Evolutionary conservation across 345 rosid species (phyloP), one percentile per base, ranked within the genome.

Genomic region (Anastatica hierochuntica): DNA sequence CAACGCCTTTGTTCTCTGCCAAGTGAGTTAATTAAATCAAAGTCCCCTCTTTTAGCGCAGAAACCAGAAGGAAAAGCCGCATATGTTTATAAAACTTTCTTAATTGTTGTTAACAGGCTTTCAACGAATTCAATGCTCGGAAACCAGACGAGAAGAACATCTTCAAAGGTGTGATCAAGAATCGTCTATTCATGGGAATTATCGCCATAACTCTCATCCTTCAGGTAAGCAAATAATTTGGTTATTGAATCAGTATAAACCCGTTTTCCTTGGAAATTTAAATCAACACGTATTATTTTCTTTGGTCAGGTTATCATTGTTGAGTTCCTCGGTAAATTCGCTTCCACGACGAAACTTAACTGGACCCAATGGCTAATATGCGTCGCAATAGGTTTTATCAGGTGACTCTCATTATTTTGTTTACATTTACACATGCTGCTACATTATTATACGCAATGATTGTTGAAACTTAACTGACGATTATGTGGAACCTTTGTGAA

Each of bases 41-140:
- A n/a, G 16, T 7, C 52, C 36, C 26, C 53, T n/a, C n/a, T n/a
- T n/a, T n/a, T n/a, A n/a, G n/a, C n/a, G n/a, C n/a, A n/a, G 38
- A 26, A 21, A 21, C 24, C 2, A 2, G 24, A 2, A 21, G 24
- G n/a, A 24, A 24, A 4, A 29, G 2, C 27, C 10, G 1, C 29
- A 24, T 17, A 0, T 24, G 20, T 8, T 17, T 1, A 37, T 24
- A 5, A 5, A 2, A 2, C 5, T 21, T 21, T 21, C 5, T 21
- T 21, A 2, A 5, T 21, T 21, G 24, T 1, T 5, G 8, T 27
- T 4, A 7, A 27, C 31, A 94, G 99, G 72, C 88, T 24, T 88
- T 88, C 57, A 94, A 88, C 44, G 99, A 94, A 67, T 85, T 94
- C 62, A 85, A 94, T 60, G 94, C 99, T 49, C 78, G 97, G 56